These are phyloP conservation scores for Lepraria neglecta DNA, from an alignment of 495 filamentous ascomycete genomes.

Conservation along the genomic window DNA sequence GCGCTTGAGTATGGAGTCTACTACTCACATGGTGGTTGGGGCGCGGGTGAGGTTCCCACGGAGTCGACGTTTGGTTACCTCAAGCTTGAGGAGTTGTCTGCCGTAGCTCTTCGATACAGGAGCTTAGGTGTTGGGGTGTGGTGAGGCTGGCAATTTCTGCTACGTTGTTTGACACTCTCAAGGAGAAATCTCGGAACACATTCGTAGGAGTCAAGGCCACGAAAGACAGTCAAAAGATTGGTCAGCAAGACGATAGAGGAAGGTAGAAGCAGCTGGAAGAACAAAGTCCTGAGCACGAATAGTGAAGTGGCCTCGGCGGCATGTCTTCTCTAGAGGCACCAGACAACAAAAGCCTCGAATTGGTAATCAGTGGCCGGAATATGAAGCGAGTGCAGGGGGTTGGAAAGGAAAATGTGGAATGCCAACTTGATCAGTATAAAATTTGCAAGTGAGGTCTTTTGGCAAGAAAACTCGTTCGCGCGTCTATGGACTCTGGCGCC, in stretches of 20 bases:
- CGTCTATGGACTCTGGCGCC: not conserved
- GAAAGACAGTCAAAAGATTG: not conserved
- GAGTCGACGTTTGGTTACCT: not conserved
- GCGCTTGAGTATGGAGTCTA: not conserved
- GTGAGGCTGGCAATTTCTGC: not conserved
- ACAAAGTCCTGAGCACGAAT: not conserved
- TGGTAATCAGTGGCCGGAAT: slow-evolving; percentile 3
- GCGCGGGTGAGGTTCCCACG: slow-evolving; percentile 6
- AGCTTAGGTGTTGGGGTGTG: not conserved
- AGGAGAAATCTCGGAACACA: not conserved
- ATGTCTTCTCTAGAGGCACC: not conserved
- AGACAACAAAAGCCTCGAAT: not conserved
- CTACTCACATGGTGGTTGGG: slow-evolving; percentile 20
- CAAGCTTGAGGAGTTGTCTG: not conserved
- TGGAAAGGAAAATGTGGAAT: not conserved
- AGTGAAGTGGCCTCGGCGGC: slow-evolving; percentile 10
- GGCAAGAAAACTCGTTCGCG: not conserved
- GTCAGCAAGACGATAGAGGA: not conserved
- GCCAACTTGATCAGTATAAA: not conserved
- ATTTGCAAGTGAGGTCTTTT: slow-evolving; percentile 8
- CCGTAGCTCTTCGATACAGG: not conserved
- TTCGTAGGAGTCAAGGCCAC: not conserved
- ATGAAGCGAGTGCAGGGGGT: not conserved
- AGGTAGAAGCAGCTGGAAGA: slow-evolving; percentile 8
- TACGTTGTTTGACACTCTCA: not conserved